phyloP scores from a whole-genome alignment of 1,284 basidiomycete species.

The Rhodotorula sp. region DNA sequence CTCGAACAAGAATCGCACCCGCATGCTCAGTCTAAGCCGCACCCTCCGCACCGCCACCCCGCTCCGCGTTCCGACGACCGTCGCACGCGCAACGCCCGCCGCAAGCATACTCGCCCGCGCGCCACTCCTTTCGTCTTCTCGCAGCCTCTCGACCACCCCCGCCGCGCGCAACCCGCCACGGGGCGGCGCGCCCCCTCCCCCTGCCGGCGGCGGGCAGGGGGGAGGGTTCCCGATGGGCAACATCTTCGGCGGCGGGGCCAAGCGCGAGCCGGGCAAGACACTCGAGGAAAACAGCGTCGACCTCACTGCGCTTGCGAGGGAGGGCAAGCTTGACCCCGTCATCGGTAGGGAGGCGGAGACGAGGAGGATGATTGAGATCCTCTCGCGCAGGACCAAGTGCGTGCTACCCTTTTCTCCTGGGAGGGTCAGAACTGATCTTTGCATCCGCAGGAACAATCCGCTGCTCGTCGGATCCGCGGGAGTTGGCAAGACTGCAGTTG shows the following conservation, averaged over 20 bases:
- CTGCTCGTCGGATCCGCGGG: conserved; percentile 44
- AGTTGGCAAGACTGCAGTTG: conserved; percentile 88
- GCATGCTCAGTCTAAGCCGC: conserved; percentile 1
- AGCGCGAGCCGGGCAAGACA: conserved; percentile 43
- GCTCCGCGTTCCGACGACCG: neutral
- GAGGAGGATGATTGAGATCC: conserved; percentile 77
- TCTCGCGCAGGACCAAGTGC: conserved; percentile 47
- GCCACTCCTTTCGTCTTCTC: neutral
- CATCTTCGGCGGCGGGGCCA: conserved; percentile 46
- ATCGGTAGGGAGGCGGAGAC: conserved; percentile 69
- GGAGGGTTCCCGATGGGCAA: conserved; percentile 47
- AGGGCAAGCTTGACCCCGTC: conserved; percentile 86
- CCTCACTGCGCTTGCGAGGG: conserved; percentile 75
- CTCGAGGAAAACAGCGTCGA: conserved; percentile 67
- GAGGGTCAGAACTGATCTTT: neutral
- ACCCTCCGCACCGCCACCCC: neutral
- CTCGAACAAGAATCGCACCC: neutral
- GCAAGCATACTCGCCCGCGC: neutral
- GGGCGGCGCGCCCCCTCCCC: conserved; percentile 19
- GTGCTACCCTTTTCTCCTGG: neutral
- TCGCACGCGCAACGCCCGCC: neutral
- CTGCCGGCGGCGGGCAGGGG: conserved; percentile 39
- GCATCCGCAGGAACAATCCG: conserved; percentile 22
- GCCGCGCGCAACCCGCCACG: neutral
- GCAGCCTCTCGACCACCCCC: neutral